phyloP scores from a whole-genome alignment of 163 green algal species.

The Prototheca cutis region DNA sequence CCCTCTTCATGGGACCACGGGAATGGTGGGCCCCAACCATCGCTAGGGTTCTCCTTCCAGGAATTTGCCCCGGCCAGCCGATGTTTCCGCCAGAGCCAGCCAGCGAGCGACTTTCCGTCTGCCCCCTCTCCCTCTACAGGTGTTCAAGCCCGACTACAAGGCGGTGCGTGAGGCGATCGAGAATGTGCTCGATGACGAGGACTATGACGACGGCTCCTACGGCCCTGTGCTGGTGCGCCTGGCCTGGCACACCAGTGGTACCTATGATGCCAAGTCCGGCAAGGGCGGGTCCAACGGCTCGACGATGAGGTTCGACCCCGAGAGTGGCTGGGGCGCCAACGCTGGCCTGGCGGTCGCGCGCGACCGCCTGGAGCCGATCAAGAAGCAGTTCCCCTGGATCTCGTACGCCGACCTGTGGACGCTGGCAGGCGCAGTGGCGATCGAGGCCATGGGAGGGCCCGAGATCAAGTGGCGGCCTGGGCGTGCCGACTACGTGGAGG shows the following conservation, averaged over 20 bases:
- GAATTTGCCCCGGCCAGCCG: no score
- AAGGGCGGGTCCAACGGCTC: constrained; percentile 72
- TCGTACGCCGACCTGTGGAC: constrained; percentile 68
- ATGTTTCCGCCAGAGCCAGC: no score
- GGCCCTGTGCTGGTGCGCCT: constrained; percentile 61
- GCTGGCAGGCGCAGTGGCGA: constrained; percentile 63
- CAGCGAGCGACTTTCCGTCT: no score
- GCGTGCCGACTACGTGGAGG: constrained; percentile 46
- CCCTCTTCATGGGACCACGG: no score
- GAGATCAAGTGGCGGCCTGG: constrained; percentile 62
- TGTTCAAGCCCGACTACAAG: constrained; percentile 53
- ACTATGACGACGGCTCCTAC: constrained; percentile 76
- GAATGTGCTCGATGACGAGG: constrained; percentile 39
- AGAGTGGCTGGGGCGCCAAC: constrained; percentile 65
- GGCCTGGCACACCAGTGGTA: constrained; percentile 66
- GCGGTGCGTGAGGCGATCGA: constrained; percentile 58
- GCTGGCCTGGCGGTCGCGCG: constrained; percentile 57
- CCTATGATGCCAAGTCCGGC: constrained; percentile 60
- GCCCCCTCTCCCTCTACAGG: background rate
- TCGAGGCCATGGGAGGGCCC: constrained; percentile 80
- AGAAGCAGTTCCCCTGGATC: constrained; percentile 60
- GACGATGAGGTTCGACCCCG: constrained; percentile 76
- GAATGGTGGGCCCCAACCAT: no score
- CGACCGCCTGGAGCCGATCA: constrained; percentile 74
- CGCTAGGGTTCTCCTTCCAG: no score